Conservation (phyloP, 345 rosid genomes). For the Eucalyptus curtisii region DNA sequence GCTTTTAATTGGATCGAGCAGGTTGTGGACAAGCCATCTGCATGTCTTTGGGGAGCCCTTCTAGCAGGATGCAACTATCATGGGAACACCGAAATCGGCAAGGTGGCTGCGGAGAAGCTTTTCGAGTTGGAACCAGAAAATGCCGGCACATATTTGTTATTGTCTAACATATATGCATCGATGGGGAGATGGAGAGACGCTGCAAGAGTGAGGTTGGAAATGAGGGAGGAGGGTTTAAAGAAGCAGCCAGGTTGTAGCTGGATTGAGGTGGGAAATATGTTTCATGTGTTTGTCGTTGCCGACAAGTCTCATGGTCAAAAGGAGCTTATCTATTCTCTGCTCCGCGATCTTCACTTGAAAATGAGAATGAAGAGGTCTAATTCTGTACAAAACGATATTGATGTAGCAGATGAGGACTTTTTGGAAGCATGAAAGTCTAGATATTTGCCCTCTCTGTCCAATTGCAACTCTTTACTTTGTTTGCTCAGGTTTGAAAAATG, state of each 20-base stretch:
- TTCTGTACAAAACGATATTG: background rate
- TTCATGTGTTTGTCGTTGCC: constrained; percentile 41
- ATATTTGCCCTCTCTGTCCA: background rate
- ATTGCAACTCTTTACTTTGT: background rate
- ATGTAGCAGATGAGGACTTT: background rate
- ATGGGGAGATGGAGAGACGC: constrained; percentile 43
- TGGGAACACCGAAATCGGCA: constrained; percentile 32
- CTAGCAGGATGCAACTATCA: constrained; percentile 56
- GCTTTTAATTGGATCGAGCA: constrained; percentile 25
- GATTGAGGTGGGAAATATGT: constrained; percentile 32
- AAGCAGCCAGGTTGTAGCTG: constrained; percentile 80
- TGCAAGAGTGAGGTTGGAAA: constrained; percentile 27
- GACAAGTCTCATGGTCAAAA: constrained; percentile 35
- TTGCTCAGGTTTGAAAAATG: background rate
- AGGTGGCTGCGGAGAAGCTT: constrained; percentile 36
- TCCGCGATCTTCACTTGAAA: constrained; percentile 24
- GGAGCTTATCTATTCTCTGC: constrained; percentile 13
- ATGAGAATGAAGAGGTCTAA: constrained; percentile 30
- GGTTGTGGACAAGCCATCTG: constrained; percentile 14
- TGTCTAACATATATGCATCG: constrained; percentile 53
- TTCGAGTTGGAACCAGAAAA: constrained; percentile 39
- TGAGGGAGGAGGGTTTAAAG: constrained; percentile 61
- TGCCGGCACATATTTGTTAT: constrained; percentile 30
- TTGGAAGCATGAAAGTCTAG: background rate
- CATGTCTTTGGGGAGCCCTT: constrained; percentile 49